Conservation (phyloP, 2,329 filamentous ascomycete species). For the Penicillium psychrosexuale region DNA sequence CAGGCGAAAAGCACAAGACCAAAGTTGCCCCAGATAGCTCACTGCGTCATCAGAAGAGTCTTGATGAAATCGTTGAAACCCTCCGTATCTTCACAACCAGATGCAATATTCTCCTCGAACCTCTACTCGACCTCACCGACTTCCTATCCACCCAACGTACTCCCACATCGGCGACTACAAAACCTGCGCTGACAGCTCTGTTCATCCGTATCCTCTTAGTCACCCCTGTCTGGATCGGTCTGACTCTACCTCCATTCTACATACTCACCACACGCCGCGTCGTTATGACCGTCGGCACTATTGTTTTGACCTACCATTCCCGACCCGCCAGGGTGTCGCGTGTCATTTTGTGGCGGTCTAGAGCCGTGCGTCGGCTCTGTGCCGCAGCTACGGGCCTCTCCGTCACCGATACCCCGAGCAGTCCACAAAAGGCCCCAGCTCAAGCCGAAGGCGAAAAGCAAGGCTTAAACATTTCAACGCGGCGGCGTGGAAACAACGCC, state of each 20-base stretch:
- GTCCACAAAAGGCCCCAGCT: constrained; percentile 34
- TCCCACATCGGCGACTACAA: constrained; percentile 84
- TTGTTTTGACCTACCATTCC: constrained; percentile 89
- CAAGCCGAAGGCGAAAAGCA: constrained; percentile 47
- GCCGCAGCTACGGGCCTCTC: constrained; percentile 75
- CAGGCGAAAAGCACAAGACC: constrained; percentile 59
- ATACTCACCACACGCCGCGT: constrained; percentile 85
- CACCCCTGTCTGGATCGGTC: constrained; percentile 79
- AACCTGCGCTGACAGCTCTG: constrained; percentile 82
- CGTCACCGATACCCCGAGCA: constrained; percentile 48
- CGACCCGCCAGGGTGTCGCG: constrained; percentile 79
- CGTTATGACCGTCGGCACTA: constrained; percentile 78
- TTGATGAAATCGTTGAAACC: constrained; percentile 96
- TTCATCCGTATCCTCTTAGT: constrained; percentile 86
- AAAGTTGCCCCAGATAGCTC: constrained; percentile 56
- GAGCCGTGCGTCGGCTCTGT: constrained; percentile 65
- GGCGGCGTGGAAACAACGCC: constrained; percentile 53
- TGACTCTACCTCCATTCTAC: constrained; percentile 77
- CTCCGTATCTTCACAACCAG: constrained; percentile 84
- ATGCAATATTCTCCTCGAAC: constrained; percentile 89
- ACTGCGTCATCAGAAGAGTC: constrained; percentile 81
- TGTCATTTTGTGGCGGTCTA: constrained; percentile 85
- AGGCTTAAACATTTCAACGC: constrained; percentile 48
- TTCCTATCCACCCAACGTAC: constrained; percentile 89
- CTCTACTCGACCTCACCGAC: constrained; percentile 82